Conservation (phyloP, 225 moss, liverwort and hornwort species). For the Pseudoscleropodium purum region DNA sequence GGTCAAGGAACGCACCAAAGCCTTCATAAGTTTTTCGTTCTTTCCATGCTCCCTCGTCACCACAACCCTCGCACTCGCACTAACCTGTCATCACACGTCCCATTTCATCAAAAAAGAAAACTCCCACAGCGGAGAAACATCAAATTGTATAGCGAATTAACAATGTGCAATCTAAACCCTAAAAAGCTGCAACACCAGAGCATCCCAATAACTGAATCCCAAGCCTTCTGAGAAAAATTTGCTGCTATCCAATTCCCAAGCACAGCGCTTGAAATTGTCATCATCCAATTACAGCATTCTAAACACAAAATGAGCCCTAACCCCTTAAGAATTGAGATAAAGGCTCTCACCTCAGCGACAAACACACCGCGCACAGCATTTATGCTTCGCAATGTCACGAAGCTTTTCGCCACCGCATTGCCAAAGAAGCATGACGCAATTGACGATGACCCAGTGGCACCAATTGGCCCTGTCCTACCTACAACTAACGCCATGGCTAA, state of each 20-base stretch:
- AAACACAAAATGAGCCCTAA: background rate
- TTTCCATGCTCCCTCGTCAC: constrained; percentile 91
- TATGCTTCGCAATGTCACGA: background rate
- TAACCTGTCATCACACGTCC: constrained; percentile 29
- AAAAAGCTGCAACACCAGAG: background rate
- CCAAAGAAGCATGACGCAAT: background rate
- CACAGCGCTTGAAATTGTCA: background rate
- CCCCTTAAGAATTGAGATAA: background rate
- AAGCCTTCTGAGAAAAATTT: background rate
- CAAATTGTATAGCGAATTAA: background rate
- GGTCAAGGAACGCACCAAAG: constrained; percentile 55
- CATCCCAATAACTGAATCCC: background rate
- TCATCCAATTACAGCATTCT: background rate
- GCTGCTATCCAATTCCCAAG: background rate
- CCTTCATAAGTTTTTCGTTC: constrained; percentile 85
- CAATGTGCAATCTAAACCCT: background rate
- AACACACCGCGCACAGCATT: constrained; percentile 30
- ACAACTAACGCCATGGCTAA: background rate
- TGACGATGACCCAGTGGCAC: background rate
- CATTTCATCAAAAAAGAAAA: background rate
- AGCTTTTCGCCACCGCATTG: background rate
- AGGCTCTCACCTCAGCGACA: constrained; percentile 52
- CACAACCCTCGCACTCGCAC: constrained; percentile 42
- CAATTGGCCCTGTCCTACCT: background rate
- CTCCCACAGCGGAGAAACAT: background rate